Conservation (phyloP, 148 eudicot genomes). For the Rhododendron vialii region DNA sequence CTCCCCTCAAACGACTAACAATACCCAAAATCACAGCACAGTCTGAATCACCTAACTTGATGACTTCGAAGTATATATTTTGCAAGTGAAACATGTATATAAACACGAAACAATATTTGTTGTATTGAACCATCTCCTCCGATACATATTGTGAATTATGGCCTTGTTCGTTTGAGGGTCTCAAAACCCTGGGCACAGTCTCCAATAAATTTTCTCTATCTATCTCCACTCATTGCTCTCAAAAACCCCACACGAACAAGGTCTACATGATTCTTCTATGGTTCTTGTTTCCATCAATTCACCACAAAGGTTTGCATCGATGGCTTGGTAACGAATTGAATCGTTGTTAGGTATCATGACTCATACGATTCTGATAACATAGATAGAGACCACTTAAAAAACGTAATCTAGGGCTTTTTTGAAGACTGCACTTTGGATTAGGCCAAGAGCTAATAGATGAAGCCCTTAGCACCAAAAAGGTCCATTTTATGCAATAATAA, state of each 20-base stretch:
- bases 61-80: neutral
- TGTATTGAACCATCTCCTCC: neutral
- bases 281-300: too few species aligned
- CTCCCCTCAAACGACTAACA: neutral
- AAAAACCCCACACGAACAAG: too few species aligned
- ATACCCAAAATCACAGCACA: neutral
- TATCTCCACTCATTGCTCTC: too few species aligned
- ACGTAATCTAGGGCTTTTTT: neutral
- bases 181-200: too few species aligned
- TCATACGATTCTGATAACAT: neutral
- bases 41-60: neutral
- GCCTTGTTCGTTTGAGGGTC: too few species aligned
- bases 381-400: neutral
- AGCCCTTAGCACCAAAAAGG: neutral
- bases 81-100: neutral
- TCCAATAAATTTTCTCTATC: too few species aligned
- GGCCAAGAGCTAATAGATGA: neutral
- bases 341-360: neutral
- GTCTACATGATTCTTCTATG: too few species aligned
- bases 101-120: neutral
- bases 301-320: too few species aligned
- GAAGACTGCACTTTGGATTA: neutral
- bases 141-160: too few species aligned
- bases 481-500: neutral
- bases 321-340: too few species aligned